Conservation (phyloP, 2,329 filamentous ascomycete genomes). For the Colletotrichum lupini region DNA sequence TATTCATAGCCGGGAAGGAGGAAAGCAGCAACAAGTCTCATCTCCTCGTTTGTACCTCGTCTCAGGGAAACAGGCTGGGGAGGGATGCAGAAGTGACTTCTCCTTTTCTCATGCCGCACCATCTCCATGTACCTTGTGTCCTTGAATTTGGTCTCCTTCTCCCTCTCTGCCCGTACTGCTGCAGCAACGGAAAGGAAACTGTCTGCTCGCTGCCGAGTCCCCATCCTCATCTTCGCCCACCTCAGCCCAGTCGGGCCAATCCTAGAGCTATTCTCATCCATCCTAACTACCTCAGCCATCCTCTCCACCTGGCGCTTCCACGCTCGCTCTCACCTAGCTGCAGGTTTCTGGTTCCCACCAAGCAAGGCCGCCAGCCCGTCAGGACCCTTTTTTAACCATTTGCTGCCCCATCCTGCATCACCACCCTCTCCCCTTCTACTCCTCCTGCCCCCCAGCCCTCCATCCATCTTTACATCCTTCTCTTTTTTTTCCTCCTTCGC, state of each 20-base stretch:
- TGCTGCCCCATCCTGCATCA: constrained; percentile 33
- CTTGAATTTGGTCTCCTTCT: background rate
- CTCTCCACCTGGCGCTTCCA: constrained; percentile 20
- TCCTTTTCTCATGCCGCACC: constrained; percentile 19
- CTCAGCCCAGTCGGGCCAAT: constrained; percentile 29
- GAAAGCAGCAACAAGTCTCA: background rate
- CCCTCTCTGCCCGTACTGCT: background rate
- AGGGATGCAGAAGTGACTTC: constrained; percentile 29
- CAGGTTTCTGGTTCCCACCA: constrained; percentile 18
- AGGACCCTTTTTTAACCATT: constrained; percentile 37
- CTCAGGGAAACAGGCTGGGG: constrained; percentile 3
- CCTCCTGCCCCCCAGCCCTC: constrained; percentile 31
- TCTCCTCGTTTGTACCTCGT: background rate
- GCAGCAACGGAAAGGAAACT: background rate
- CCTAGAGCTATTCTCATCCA: constrained; percentile 32
- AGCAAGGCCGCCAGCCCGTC: constrained; percentile 24
- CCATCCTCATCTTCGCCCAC: constrained; percentile 19
- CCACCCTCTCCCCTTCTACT: constrained; percentile 28
- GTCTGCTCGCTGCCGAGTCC: background rate
- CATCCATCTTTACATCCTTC: constrained; percentile 18
- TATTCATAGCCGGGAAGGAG: background rate
- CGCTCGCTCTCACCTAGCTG: constrained; percentile 15
- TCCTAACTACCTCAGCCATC: constrained; percentile 30
- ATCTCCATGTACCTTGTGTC: background rate
- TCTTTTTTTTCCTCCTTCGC: constrained; percentile 13